Conservation (phyloP, 306 rosid species). For the Clitoria ternatea region DNA sequence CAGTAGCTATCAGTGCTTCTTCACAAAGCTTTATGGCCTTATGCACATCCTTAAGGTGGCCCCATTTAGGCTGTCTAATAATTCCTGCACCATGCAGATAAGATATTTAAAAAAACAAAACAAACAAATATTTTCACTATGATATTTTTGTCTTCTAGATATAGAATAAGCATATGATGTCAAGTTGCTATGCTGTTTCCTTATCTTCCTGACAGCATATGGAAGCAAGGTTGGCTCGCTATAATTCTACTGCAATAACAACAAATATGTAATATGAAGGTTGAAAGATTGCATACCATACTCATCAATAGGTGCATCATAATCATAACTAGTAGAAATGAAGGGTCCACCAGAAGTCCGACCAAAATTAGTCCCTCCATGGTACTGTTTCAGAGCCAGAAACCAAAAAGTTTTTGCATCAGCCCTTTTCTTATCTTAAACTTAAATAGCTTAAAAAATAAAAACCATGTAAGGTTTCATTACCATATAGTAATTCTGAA, state of each 20-base stretch:
- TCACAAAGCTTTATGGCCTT: slow-evolving; percentile 82
- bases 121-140: not conserved
- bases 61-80: slow-evolving; percentile 94
- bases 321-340: slow-evolving; percentile 82
- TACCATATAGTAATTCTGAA: slow-evolving; percentile 95
- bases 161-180: not conserved
- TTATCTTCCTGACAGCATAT: slow-evolving; percentile 1
- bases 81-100: slow-evolving; percentile 54
- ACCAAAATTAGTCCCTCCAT: slow-evolving; percentile 94
- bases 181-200: not conserved
- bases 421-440: not conserved
- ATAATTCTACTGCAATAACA: not conserved
- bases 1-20: slow-evolving; percentile 70
- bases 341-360: slow-evolving; percentile 78
- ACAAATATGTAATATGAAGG: not conserved
- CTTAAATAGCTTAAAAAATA: not conserved
- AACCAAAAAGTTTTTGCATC: slow-evolving; percentile 26
- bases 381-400: slow-evolving; percentile 59
- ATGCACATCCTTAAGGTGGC: slow-evolving; percentile 85
- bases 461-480: not conserved
- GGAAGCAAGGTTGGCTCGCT: not conserved
- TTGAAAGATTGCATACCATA: slow-evolving; percentile 59
- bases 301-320: slow-evolving; percentile 96
- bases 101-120: not conserved
- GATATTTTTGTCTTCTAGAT: not conserved